Percentiles rank a stretch among this genome's conserved stretches.
Conservation (phyloP, 768 basidiomycete species). For the Boletus pseudopeckii region DNA sequence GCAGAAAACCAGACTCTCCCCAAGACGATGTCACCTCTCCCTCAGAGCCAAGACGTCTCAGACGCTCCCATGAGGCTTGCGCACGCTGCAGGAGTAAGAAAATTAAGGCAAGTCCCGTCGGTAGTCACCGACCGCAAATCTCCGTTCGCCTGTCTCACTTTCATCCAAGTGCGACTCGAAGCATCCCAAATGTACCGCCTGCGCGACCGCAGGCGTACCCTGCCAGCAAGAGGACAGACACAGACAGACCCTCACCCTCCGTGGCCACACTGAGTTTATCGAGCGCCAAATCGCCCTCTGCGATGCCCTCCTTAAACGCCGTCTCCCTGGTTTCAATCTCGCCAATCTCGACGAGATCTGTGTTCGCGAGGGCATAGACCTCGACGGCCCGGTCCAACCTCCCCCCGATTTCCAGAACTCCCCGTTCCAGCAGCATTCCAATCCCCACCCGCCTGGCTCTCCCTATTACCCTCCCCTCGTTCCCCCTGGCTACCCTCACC, state of each 20-base stretch:
- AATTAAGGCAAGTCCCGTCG: constrained; percentile 83
- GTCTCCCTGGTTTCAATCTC: constrained; percentile 64
- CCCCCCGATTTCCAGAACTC: constrained; percentile 33
- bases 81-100: constrained; percentile 93
- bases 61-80: constrained; percentile 90
- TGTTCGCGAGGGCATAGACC: constrained; percentile 64
- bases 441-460: constrained; percentile 27
- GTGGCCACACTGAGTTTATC: constrained; percentile 79
- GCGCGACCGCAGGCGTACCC: constrained; percentile 70
- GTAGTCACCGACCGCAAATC: constrained; percentile 79
- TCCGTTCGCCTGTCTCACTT: constrained; percentile 49
- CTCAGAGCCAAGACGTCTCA: constrained; percentile 74
- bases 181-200: constrained; percentile 83
- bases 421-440: constrained; percentile 32
- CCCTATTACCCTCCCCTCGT: constrained; percentile 36
- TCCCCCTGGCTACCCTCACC: constrained; percentile 42
- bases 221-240: constrained; percentile 90
- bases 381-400: constrained; percentile 25
- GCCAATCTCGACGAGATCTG: constrained; percentile 63
- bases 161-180: constrained; percentile 79
- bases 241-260: constrained; percentile 79
- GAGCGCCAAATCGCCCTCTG: constrained; percentile 80
- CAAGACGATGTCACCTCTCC: constrained; percentile 53
- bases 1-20: constrained; percentile 55
- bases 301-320: constrained; percentile 72